phyloP scores from a whole-genome alignment of 116 monocot genomes.

The Iris pallida region DNA sequence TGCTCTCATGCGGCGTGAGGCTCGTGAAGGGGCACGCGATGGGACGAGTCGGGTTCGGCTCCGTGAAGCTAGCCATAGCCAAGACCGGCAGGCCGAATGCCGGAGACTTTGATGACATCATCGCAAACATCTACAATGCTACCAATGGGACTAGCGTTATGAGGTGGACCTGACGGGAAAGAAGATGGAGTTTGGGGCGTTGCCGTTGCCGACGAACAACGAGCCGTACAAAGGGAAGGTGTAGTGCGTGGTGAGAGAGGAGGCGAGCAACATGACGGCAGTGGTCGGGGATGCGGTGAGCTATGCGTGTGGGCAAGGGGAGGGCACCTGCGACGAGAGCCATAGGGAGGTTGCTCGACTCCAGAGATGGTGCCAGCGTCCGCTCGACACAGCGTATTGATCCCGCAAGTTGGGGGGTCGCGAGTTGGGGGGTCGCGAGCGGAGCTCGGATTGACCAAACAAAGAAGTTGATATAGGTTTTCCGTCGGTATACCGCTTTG shows the following conservation, averaged over 20 bases:
- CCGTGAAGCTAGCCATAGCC: conserved; percentile 45
- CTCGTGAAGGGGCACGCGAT: too few species aligned
- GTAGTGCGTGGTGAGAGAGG: conserved; percentile 46
- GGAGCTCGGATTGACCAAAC: too few species aligned
- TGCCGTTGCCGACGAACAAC: conserved; percentile 52
- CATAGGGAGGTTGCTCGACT: too few species aligned
- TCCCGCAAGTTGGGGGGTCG: too few species aligned
- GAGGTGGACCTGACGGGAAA: conserved; percentile 56
- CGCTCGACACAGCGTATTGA: too few species aligned
- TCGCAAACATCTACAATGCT: conserved; percentile 68
- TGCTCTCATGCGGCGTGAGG: too few species aligned
- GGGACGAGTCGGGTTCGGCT: conserved; percentile 36
- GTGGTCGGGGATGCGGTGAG: conserved; percentile 48
- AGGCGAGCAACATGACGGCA: conserved; percentile 33
- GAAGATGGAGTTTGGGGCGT: conserved; percentile 23
- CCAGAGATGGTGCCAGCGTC: too few species aligned
- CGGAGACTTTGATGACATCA: conserved; percentile 66
- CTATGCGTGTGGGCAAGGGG: conserved; percentile 82
- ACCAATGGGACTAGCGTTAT: conserved; percentile 55
- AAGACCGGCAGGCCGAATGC: conserved; percentile 93
- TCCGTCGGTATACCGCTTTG: too few species aligned
- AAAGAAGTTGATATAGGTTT: too few species aligned
- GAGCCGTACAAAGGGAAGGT: conserved; percentile 51
- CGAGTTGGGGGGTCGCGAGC: too few species aligned
- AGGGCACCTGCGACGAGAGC: conserved; percentile 61